phyloP scores from a whole-genome alignment of 169 alveolate species.

The Cryptosporidium ubiquitum region DNA sequence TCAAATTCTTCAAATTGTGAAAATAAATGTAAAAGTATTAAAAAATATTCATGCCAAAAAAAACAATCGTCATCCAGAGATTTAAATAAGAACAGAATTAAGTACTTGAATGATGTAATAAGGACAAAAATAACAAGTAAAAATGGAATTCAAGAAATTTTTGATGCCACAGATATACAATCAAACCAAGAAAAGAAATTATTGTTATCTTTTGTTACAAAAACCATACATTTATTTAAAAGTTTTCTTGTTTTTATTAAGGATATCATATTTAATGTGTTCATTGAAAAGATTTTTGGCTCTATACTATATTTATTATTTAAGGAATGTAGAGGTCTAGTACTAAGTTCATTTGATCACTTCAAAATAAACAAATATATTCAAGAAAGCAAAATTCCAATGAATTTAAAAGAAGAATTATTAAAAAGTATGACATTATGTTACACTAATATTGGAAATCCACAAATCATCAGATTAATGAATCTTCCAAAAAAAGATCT shows the following conservation, averaged over 20 bases:
- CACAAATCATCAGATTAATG: slow-evolving; percentile 7
- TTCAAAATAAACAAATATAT: slow-evolving; percentile 35
- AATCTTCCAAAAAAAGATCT: slow-evolving; percentile 21
- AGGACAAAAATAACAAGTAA: slow-evolving; percentile 22
- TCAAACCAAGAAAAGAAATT: not conserved
- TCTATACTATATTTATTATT: slow-evolving; percentile 1
- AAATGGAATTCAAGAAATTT: not conserved
- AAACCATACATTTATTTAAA: not conserved
- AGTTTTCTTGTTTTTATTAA: not conserved
- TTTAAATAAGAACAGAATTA: not conserved
- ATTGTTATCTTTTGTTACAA: not conserved
- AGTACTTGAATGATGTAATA: slow-evolving; percentile 24
- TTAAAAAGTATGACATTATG: slow-evolving; percentile 66
- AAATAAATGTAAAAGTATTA: not conserved
- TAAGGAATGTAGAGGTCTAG: slow-evolving; percentile 33
- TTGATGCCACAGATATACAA: not conserved
- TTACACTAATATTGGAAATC: slow-evolving; percentile 59
- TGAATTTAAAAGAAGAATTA: slow-evolving; percentile 42
- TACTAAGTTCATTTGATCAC: slow-evolving; percentile 45
- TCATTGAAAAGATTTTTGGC: not conserved
- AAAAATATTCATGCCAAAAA: not conserved
- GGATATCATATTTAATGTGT: not conserved
- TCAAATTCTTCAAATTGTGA: not conserved
- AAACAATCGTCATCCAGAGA: not conserved
- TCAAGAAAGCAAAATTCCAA: slow-evolving; percentile 13